Base-by-base conservation (phyloP, 2,329 filamentous ascomycete genomes). In the Fusarium nisikadoi region DNA sequence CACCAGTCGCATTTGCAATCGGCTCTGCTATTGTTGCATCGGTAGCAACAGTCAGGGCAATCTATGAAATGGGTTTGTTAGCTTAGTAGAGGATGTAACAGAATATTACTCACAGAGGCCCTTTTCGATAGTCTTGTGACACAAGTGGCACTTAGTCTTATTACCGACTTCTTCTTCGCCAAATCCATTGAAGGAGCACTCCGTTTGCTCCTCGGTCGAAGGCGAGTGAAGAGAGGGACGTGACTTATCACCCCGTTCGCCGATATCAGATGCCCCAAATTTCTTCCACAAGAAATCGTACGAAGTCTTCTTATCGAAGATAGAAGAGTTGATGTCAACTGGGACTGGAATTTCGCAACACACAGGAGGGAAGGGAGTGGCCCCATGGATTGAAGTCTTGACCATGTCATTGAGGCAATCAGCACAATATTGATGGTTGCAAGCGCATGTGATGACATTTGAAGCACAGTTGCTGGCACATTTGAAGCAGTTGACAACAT, bases 11-110 rank as follows among this genome's bases (percentile, higher is more conserved):
- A 69, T 5, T 16, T n/a, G n/a, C 66, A 69, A 9, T 13, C 20
- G 1, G 4, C 6, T 14, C 58, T 60, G 20, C 20, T 64, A 20
- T 35, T 23, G 8, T 47, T 43, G 11, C 66, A 69, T 8, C n/a
- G 46, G 6, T 69, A 52, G 19, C 66, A 69, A 16, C 65, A 69
- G 3, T 65, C 39, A 23, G 66, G 65, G 13, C 66, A 69, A 19
- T 43, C 66, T 69, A 9, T 11, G 10, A 13, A 29, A 7, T 23
- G 3, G 2, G 10, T 25, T 19, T 23, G 27, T 68, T 16, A 56
- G 50, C 20, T 13, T 20, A 3, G 4, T 36, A 12, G 12, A 6
- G 3, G 19, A 9, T 42, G 2, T 19, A 12, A 6, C 5, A 12
- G 5, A 7, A 10, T 25, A 12, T 23, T 49, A 53, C 66, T 43